Base-by-base conservation (phyloP, 345 rosid species). In the Eucalyptus sp. region DNA sequence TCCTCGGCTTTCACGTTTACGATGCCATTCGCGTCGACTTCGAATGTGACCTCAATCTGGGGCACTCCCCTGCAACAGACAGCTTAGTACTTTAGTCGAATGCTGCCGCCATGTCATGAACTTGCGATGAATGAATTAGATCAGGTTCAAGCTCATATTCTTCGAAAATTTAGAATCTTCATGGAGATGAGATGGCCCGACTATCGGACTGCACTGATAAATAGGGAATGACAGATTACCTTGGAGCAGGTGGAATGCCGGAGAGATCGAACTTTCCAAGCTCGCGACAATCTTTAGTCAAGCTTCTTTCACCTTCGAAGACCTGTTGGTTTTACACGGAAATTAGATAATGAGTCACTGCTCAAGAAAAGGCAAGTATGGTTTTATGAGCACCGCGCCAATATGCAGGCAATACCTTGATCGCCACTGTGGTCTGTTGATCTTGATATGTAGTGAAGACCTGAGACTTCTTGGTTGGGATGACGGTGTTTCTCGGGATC, bases 381-480 rank as follows among this genome's bases (percentile, higher is more conserved):
- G 46, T 44, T 6, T 10, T 25, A 9, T 2, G 2, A 86, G 64
- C 29, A 37, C 7, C 1, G 29, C 6, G 25, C 4, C 7, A 86
- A 60, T 17, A 51, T 25, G 68, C 13, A 68, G 88, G 50, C 14
- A 33, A 44, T 91, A 96, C 98, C 96, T 97, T 98, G 86, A 97
- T 97, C 90, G 99, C 94, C 90, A 97, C 99, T 2, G 96, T 96
- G 29, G 99, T 96, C 92, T 97, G 99, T 93, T 96, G 99, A 90
- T 97, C 99, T 92, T 97, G 99, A 91, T 97, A 97, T 66, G 99
- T 97, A 2, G 98, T 96, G 93, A 97, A 97, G 88, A 97, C 99
- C 91, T 96, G 99, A 60, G 99, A 97, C 88, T 97, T 97, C 97
- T 96, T 97, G 91, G 99, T 97, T 3, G 99, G 99, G 90, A 97